Evolutionary conservation across 1,284 basidiomycete species (phyloP).

Genomic region (Paramarasmius palmivorus): DNA sequence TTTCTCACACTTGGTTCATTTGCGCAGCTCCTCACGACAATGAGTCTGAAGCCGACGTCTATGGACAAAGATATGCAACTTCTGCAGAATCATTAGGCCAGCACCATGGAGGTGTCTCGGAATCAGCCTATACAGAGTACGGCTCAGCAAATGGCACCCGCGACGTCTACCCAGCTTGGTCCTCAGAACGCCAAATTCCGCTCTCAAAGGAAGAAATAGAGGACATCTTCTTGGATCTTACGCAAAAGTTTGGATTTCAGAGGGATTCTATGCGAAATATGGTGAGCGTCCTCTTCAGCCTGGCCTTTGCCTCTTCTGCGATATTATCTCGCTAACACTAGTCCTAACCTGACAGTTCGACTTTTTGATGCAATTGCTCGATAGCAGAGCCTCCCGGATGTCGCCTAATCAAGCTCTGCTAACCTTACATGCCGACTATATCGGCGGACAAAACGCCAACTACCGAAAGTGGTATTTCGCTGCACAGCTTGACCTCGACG

Average conservation of each 20-base stretch:
- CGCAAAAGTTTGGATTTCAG: slow-evolving; percentile 99
- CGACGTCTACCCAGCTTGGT: slow-evolving; percentile 94
- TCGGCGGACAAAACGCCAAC: slow-evolving; percentile 95
- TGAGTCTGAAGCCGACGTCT: slow-evolving; percentile 75
- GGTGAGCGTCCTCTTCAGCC: slow-evolving; percentile 48
- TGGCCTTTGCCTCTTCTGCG: slow-evolving; percentile 9
- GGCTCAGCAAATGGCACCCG: slow-evolving; percentile 57
- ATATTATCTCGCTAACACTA: slow-evolving; percentile 15
- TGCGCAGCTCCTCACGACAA: slow-evolving; percentile 68
- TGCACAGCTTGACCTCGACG: slow-evolving; percentile 97
- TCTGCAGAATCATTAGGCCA: slow-evolving; percentile 72
- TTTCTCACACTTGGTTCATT: slow-evolving; percentile 19
- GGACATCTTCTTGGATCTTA: slow-evolving; percentile 96
- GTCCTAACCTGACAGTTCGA: slow-evolving; percentile 71
- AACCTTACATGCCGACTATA: slow-evolving; percentile 98
- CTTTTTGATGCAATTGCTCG: slow-evolving; percentile 97
- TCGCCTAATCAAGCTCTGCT: slow-evolving; percentile 93
- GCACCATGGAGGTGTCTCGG: slow-evolving; percentile 45
- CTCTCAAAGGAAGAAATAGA: slow-evolving; percentile 99
- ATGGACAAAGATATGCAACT: slow-evolving; percentile 65
- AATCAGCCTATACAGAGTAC: slow-evolving; percentile 61
- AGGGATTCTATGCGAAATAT: slow-evolving; percentile 90
- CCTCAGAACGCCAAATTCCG: slow-evolving; percentile 88
- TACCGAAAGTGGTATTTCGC: slow-evolving; percentile 99
- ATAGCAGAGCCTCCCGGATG: slow-evolving; percentile 97